Percentiles rank a stretch among this genome's conserved stretches.
These are phyloP conservation scores for Phaeoacremonium minimum DNA, from an alignment of 2,329 filamentous ascomycete species.

Conservation along the genomic window DNA sequence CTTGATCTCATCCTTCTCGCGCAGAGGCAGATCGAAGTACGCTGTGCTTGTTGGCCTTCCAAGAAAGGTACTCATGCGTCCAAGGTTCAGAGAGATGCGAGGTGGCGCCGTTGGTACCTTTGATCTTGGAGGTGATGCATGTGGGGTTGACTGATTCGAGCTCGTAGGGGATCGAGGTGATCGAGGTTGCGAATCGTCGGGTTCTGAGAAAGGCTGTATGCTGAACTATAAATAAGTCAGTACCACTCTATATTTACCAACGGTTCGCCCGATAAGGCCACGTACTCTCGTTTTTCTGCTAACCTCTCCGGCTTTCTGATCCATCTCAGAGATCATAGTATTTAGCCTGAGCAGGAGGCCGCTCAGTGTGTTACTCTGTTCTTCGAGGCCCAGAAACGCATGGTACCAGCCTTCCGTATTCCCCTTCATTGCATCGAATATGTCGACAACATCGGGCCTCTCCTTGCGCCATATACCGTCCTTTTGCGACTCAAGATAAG, in stretches of 20 bases:
- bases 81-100: slow-evolving; percentile 19
- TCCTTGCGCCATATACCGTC: slow-evolving; percentile 57
- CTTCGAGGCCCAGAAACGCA: slow-evolving; percentile 72
- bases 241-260: too few species aligned
- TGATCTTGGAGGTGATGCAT: slow-evolving; percentile 11
- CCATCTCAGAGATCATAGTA: slow-evolving; percentile 79
- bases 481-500: slow-evolving; percentile 67
- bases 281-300: slow-evolving; percentile 74
- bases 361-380: slow-evolving; percentile 66
- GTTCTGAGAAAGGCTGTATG: slow-evolving; percentile 18
- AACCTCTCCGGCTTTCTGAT: slow-evolving; percentile 76
- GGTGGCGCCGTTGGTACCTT: slow-evolving; percentile 15
- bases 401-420: slow-evolving; percentile 89
- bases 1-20: slow-evolving; percentile 10
- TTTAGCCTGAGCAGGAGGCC: slow-evolving; percentile 67
- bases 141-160: slow-evolving; percentile 1
- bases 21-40: slow-evolving; percentile 12
- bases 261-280: slow-evolving; percentile 5
- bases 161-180: neutral
- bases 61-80: slow-evolving; percentile 9
- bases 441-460: slow-evolving; percentile 60
- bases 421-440: slow-evolving; percentile 85
- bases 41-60: slow-evolving; percentile 9
- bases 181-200: slow-evolving; percentile 2
- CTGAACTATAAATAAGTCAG: slow-evolving; percentile 15